Evolutionary conservation across 2,329 filamentous ascomycete genomes (phyloP), one percentile per base, ranked within the genome.

Genomic region (Pseudocercospora cruenta): DNA sequence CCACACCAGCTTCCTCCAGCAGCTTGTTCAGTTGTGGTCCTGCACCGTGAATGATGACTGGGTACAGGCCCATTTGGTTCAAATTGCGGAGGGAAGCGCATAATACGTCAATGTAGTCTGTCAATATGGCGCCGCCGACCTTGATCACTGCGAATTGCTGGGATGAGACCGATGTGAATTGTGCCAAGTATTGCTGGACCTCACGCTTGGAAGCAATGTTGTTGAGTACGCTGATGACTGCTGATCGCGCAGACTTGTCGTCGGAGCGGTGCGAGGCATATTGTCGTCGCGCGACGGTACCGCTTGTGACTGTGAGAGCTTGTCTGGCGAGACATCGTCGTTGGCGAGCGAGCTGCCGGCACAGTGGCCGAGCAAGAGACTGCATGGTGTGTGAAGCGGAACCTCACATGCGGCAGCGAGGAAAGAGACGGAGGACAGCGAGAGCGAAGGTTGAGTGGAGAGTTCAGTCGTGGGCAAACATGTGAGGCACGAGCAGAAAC

Each of bases 131-230:
- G 69, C 94, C 95, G 68, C 94, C 95, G 63, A 98, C 94, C 84
- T 99, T 99, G 81, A 99, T 96, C 58, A 99, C 94, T 72, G 94
- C 94, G 80, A 98, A 99, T 78, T 96, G 93, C 83, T 98, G 94
- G 39, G 93, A 96, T 53, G 93, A 95, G 68, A 97, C 94, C 36
- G 94, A 97, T 73, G 91, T 95, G 85, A 99, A 99, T 79, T 98
- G 93, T 72, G 94, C 95, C 66, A 98, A 89, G 81, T 98, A 98
- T 81, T 98, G 94, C 84, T 97, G 92, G 70, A 96, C 93, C 83
- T 99, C 94, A 68, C 94, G 87, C 86, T 96, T 96, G 69, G 93
- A 97, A 69, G 93, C 94, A 78, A 98, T 96, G 82, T 94, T 97
- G 83, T 93, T 96, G 73, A 98, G 86, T 67, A 97, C 87, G 82